Conservation (phyloP, 2,329 filamentous ascomycete species). For the Chrysoporthe austroafricana region DNA sequence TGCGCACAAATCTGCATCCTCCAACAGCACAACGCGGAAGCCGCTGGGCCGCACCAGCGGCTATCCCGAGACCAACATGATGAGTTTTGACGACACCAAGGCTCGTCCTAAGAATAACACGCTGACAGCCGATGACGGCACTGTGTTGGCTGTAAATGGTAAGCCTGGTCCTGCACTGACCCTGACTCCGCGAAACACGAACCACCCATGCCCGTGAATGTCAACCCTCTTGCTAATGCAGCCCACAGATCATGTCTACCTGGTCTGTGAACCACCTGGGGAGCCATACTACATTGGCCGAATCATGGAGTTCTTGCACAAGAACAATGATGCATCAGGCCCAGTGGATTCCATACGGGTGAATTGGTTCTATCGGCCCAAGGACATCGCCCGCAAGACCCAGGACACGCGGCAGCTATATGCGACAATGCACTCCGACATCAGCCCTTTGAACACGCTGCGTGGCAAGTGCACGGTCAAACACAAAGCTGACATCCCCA, state of each 20-base stretch:
- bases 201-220: not conserved
- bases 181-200: not conserved
- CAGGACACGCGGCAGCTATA: slow-evolving; percentile 90
- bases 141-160: slow-evolving; percentile 84
- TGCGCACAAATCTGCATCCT: slow-evolving; percentile 31
- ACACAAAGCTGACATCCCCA: slow-evolving; percentile 79
- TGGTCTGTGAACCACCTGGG: slow-evolving; percentile 94
- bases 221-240: slow-evolving; percentile 14
- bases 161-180: slow-evolving; percentile 41
- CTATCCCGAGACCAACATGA: slow-evolving; percentile 77
- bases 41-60: slow-evolving; percentile 34
- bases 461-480: slow-evolving; percentile 91
- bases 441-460: slow-evolving; percentile 87
- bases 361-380: slow-evolving; percentile 98
- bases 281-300: slow-evolving; percentile 97
- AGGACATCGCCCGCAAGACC: slow-evolving; percentile 91
- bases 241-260: slow-evolving; percentile 75
- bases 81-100: slow-evolving; percentile 78
- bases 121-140: slow-evolving; percentile 89
- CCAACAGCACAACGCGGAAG: slow-evolving; percentile 35
- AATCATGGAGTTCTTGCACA: slow-evolving; percentile 96
- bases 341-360: slow-evolving; percentile 89
- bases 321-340: slow-evolving; percentile 71
- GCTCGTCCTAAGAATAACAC: slow-evolving; percentile 73
- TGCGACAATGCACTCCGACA: slow-evolving; percentile 98